phyloP scores from a whole-genome alignment of 208 protist species.

The Trypanosoma avium region DNA sequence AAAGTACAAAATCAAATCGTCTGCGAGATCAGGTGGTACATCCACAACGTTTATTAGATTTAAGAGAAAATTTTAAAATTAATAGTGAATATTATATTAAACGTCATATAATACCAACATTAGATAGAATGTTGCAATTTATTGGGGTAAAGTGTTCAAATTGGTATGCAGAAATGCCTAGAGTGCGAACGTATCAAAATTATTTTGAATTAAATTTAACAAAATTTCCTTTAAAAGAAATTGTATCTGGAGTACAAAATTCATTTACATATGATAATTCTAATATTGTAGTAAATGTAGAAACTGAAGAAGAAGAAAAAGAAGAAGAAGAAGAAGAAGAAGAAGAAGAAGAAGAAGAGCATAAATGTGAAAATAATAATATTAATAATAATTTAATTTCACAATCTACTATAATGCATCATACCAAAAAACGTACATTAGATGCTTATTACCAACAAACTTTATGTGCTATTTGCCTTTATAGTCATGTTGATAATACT shows the following conservation, averaged over 20 bases:
- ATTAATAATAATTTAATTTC: neutral
- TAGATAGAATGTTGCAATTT: slow-evolving; percentile 82
- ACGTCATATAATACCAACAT: slow-evolving; percentile 65
- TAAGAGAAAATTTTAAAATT: slow-evolving; percentile 31
- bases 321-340: slow-evolving; percentile 3
- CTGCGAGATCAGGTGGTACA: slow-evolving; percentile 61
- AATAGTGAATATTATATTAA: slow-evolving; percentile 82
- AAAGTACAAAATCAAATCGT: slow-evolving; percentile 30
- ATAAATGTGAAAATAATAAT: neutral
- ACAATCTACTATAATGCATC: too few species aligned
- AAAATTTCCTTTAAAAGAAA: neutral
- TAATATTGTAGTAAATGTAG: slow-evolving; percentile 1
- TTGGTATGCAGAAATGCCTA: slow-evolving; percentile 65
- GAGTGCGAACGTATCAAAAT: slow-evolving; percentile 28
- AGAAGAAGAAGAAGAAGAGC: neutral
- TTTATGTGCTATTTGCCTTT: slow-evolving; percentile 25
- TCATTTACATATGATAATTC: neutral
- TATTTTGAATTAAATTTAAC: slow-evolving; percentile 21
- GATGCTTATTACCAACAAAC: slow-evolving; percentile 24
- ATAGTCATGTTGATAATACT: too few species aligned
- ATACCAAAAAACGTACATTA: slow-evolving; percentile 11
- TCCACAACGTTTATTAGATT: slow-evolving; percentile 52
- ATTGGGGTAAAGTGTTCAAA: slow-evolving; percentile 60
- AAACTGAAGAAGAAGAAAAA: neutral
- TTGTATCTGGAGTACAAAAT: slow-evolving; percentile 11